Evolutionary conservation across 2,329 filamentous ascomycete species (phyloP), one percentile per base, ranked within the genome.

Genomic region (Trichophyton rubrum): DNA sequence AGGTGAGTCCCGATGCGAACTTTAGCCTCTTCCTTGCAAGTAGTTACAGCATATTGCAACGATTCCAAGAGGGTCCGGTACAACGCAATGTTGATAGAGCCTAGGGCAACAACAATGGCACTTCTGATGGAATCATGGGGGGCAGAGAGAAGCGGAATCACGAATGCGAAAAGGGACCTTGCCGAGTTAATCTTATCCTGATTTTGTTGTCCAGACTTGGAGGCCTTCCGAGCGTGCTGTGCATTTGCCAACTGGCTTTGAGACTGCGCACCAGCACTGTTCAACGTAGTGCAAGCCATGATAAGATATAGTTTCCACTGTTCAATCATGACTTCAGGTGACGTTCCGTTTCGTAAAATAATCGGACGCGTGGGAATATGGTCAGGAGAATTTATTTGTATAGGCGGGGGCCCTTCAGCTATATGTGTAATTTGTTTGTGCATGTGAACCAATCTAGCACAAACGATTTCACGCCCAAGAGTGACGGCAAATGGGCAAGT

Each of bases 291-390:
- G 74, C 95, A 99, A 8, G 92, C 93, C 75, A 99, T 96, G 60
- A 96, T 91, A 27, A 99, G 80, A 71, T 97, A 97, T 1, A 97
- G 78, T 73, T 96, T 97, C 92, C 92, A 99, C 71, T 99, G 93
- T 73, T 97, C 95, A 62, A 99, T 85, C 61, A 96, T 80, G 22
- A 95, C 85, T 67, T 95, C 90, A 0, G 91, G 88, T 82, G 64
- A 61, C 13, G 59, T 64, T n/a, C 61, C 53, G 47, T 85, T 62
- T 81, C 69, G 84, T 79, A 66, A 77, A 69, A 62, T 77, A 68
- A 67, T 68, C 64, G 65, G 73, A 62, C 70, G 78, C 57, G 67
- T 70, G 43, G 74, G 73, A 6, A 68, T 65, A 35, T 67, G 66
- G 62, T 74, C 74, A 53, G 72, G 66, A 2, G 69, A 71, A 8